A percentile compares a stretch with the other conserved stretches of the same genome.
These are phyloP conservation scores for Tylopilus sp. DNA, from an alignment of 1,284 basidiomycete species.

Conservation along the genomic window DNA sequence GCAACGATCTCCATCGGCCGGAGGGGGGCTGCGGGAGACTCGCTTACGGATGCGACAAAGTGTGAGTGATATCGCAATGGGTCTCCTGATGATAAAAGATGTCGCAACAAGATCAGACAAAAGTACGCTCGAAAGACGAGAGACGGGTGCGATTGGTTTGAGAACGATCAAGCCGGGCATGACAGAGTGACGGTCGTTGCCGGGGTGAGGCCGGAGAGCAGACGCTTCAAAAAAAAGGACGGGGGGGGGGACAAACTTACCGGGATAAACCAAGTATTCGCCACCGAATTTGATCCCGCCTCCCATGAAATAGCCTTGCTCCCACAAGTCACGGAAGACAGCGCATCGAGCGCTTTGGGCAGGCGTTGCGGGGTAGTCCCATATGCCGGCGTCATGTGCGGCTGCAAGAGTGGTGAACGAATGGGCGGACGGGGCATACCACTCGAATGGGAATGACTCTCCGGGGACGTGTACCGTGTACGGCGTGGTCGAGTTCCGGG, in stretches of 20 bases:
- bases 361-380: conserved; percentile 68
- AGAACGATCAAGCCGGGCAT: no score
- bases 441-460: conserved; percentile 53
- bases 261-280: conserved; percentile 94
- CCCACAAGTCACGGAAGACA: conserved; percentile 79
- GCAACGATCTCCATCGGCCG: conserved; percentile 91
- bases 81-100: conserved; percentile 60
- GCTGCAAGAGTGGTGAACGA: conserved; percentile 55
- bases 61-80: conserved; percentile 96
- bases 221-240: background rate
- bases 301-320: conserved; percentile 81
- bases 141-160: no score
- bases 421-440: conserved; percentile 50
- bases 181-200: background rate
- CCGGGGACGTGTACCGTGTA: conserved; percentile 63
- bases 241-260: conserved; percentile 41
- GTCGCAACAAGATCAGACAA: background rate
- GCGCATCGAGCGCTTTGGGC: conserved; percentile 71
- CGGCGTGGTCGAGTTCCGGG: conserved; percentile 24
- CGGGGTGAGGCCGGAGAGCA: background rate
- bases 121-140: no score
- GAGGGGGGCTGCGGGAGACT: conserved; percentile 58
- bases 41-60: conserved; percentile 82
- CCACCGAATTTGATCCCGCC: conserved; percentile 92
- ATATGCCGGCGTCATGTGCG: conserved; percentile 67